These are phyloP conservation scores for Lipomyces yamanashiensis DNA, from an alignment of 805 yeast genomes.

Conservation along the genomic window DNA sequence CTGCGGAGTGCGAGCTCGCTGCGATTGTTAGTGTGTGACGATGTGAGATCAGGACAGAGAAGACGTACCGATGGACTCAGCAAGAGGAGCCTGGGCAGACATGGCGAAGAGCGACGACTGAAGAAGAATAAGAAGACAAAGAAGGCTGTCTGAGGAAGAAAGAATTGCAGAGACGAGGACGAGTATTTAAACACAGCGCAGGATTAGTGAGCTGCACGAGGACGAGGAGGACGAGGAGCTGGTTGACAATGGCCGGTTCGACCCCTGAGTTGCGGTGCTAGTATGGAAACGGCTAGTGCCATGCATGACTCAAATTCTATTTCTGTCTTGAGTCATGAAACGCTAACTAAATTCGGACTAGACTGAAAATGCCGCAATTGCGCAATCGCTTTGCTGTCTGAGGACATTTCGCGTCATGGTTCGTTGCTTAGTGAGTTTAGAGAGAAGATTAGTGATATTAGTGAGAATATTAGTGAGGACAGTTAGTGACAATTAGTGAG, in stretches of 20 bases:
- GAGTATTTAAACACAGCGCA: too few relatives aligned
- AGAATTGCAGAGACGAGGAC: not conserved
- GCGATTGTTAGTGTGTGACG: not conserved
- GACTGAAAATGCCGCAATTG: not conserved
- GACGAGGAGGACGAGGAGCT: not conserved
- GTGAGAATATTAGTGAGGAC: too few relatives aligned
- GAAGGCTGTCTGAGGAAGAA: not conserved
- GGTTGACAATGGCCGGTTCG: not conserved
- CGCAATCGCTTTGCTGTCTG: constrained; percentile 11
- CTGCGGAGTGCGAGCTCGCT: constrained; percentile 7
- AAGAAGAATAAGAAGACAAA: not conserved
- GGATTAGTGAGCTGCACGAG: not conserved
- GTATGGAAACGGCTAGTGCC: not conserved
- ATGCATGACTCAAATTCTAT: constrained; percentile 3
- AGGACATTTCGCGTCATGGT: constrained; percentile 15
- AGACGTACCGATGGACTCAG: constrained; percentile 3
- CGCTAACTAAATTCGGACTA: constrained; percentile 1
- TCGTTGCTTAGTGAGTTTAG: too few relatives aligned
- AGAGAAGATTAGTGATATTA: too few relatives aligned
- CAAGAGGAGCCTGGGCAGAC: not conserved
- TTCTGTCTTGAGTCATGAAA: not conserved
- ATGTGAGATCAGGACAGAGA: not conserved
- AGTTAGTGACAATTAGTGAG: too few relatives aligned
- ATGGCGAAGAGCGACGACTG: not conserved
- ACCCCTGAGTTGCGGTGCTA: constrained; percentile 10